Base-by-base conservation (phyloP, 306 rosid species). In the Lablab purpureus region DNA sequence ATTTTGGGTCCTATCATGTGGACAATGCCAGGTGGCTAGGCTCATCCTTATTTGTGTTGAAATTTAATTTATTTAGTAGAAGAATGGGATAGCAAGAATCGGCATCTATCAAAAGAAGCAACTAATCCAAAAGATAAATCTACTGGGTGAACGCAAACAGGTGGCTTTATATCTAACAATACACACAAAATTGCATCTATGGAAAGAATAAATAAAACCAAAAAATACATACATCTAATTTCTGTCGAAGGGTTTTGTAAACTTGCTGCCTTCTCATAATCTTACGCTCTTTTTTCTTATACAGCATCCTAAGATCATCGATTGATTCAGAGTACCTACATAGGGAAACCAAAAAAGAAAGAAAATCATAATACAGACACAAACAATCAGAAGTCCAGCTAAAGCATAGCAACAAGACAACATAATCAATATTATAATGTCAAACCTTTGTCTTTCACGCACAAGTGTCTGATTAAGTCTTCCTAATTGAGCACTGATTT, bases 321-420 rank as follows among this genome's bases (percentile, higher is more conserved):
- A 94, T 84, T 64, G 98, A 88, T 82, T 92, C 98, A 10, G 94
- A 76, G 79, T 56, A 88, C 81, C 97, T 94, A 83, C 62, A 78
- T 46, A 54, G 73, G 13, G n/a, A 59, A 80, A 65, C 58, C 41
- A 47, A 15, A 73, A n/a, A 52, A 45, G 56, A 36, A 62, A 7
- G 36, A 25, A 32, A 67, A 19, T 9, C 63, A 79, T 43, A 32
- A 82, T 32, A 45, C 32, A 79, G 10, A 30, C 14, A 36, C 7
- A 55, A 13, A 12, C 30, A 10, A 41, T 25, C 37, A 72, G 49
- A 37, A n/a, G 73, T 41, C 15, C 32, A 74, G 73, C 68, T 77
- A 30, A 74, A 77, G 71, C 34, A 63, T 67, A 79, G 47, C 22
- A 67, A 60, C 75, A 78, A 25, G 6, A 21, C 41, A 51, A 76